Conservation (phyloP, 768 basidiomycete species). For the Ramaria sp. region DNA sequence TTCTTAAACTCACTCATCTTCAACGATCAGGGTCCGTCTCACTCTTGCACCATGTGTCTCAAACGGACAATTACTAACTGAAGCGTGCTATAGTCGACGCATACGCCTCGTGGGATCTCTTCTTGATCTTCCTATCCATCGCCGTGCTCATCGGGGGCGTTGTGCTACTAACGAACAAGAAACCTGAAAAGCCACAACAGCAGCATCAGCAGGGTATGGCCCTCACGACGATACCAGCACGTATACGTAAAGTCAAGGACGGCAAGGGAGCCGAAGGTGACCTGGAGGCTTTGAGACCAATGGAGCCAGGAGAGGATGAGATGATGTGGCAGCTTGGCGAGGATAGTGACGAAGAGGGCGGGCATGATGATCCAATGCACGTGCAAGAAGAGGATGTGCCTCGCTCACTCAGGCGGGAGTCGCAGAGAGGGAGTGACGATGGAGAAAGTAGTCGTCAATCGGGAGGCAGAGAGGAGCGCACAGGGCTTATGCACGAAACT, state of each 20-base stretch:
- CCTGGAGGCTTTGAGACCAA: slow-evolving; percentile 22
- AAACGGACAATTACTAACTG: slow-evolving; percentile 50
- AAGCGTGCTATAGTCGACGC: slow-evolving; percentile 76
- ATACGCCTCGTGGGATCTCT: slow-evolving; percentile 83
- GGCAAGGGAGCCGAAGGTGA: slow-evolving; percentile 23
- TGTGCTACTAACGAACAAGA: slow-evolving; percentile 88
- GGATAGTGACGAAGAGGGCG: slow-evolving; percentile 45
- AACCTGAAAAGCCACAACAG: slow-evolving; percentile 46
- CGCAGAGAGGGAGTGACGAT: slow-evolving; percentile 7
- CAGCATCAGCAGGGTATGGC: slow-evolving; percentile 20
- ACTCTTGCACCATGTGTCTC: background rate
- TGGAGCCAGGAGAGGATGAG: slow-evolving; percentile 25
- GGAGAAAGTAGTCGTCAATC: slow-evolving; percentile 8
- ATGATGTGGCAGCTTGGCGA: slow-evolving; percentile 68
- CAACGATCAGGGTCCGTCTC: background rate
- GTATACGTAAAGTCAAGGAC: slow-evolving; percentile 17
- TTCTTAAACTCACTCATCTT: slow-evolving; percentile 47
- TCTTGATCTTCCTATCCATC: slow-evolving; percentile 82
- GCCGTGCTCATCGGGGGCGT: slow-evolving; percentile 82
- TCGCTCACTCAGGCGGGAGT: background rate
- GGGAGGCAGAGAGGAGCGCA: slow-evolving; percentile 30
- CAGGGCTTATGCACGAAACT: slow-evolving; percentile 29
- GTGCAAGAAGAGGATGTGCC: background rate
- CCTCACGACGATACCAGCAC: slow-evolving; percentile 15
- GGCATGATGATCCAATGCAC: slow-evolving; percentile 12